Base-by-base conservation (phyloP, 306 rosid species). In the Aeschynomene evenia region DNA sequence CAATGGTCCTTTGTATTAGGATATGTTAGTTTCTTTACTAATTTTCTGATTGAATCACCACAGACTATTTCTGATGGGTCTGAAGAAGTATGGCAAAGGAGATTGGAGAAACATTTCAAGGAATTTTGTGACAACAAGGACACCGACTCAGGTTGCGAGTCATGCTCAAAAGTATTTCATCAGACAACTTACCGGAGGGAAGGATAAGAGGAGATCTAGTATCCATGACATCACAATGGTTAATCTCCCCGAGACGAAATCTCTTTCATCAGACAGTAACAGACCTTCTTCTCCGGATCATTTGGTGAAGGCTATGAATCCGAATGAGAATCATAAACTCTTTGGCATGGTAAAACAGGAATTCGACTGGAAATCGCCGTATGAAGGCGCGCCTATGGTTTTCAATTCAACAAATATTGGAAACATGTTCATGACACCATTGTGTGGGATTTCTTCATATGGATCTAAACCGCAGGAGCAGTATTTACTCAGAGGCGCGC, bases 111-210 rank as follows among this genome's bases (percentile, higher is more conserved):
- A 81, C 51, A 88, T 88, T 46, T 84, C 95, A 6, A 79, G 87
- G 10, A 88, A 85, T 70, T 88, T 77, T 42, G 95, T 88, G 48
- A 84, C 89, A 22, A 65, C 87, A 5, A 85, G 95, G 74, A 88
- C 95, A 3, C 91, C 95, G 0, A 88, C 95, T 4, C 95, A 88
- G 69, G 95, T 88, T 2, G 95, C 95, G 0, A 89, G 96, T 71
- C 96, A 89, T 76, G 96, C 96, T 56, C 96, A 89, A 63, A 89
- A 89, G 68, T 89, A 83, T 75, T 89, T 83, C 70, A 87, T 89
- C 43, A 81, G 96, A 70, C 93, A 85, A 55, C 78, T 72, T 18
- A 67, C 72, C 0, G 96, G 86, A 51, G 93, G 89, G 33, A 89
- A 89, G 42, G 93, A 87, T 48, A 89, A 89, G 87, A 73, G 92